Percentiles rank a stretch among this genome's conserved stretches.
These are phyloP conservation scores for Ophiosphaerella narmari DNA, from an alignment of 2,329 filamentous ascomycete species.

Conservation along the genomic window DNA sequence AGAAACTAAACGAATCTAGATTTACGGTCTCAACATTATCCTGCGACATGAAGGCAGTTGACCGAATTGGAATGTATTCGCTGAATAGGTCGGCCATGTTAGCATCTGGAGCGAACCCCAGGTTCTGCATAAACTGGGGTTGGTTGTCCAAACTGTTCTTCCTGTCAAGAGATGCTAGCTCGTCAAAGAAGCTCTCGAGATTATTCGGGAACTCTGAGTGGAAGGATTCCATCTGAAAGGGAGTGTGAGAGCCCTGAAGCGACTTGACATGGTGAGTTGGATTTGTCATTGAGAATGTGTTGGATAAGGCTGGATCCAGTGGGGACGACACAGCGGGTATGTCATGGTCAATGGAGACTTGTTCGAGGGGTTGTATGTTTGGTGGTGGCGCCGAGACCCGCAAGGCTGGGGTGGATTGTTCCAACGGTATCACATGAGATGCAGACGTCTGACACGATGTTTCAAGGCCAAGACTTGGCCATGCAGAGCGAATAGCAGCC, in stretches of 20 bases:
- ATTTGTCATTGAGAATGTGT: constrained; percentile 9
- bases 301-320: constrained; percentile 13
- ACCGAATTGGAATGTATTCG: constrained; percentile 47
- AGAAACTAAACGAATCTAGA: constrained; percentile 34
- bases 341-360: neutral
- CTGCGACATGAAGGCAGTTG: constrained; percentile 37
- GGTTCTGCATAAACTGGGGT: constrained; percentile 68
- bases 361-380: neutral
- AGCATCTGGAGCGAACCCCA: constrained; percentile 67
- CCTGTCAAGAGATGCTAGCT: constrained; percentile 61
- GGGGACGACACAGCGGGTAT: constrained; percentile 7
- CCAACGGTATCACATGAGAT: neutral
- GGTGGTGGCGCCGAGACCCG: constrained; percentile 16
- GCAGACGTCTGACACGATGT: constrained; percentile 1
- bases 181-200: constrained; percentile 61
- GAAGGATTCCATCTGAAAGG: constrained; percentile 21
- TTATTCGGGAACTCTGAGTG: constrained; percentile 48
- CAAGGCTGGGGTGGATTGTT: constrained; percentile 27
- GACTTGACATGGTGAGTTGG: constrained; percentile 9
- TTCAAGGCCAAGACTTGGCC: constrained; percentile 3
- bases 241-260: constrained; percentile 2
- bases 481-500: constrained; percentile 15
- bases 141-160: constrained; percentile 60
- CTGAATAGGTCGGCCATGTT: constrained; percentile 61
- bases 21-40: constrained; percentile 18